These are phyloP conservation scores for Chytriomyces sp. DNA, from an alignment of 192 early-diverging fungal genomes.

Conservation along the genomic window DNA sequence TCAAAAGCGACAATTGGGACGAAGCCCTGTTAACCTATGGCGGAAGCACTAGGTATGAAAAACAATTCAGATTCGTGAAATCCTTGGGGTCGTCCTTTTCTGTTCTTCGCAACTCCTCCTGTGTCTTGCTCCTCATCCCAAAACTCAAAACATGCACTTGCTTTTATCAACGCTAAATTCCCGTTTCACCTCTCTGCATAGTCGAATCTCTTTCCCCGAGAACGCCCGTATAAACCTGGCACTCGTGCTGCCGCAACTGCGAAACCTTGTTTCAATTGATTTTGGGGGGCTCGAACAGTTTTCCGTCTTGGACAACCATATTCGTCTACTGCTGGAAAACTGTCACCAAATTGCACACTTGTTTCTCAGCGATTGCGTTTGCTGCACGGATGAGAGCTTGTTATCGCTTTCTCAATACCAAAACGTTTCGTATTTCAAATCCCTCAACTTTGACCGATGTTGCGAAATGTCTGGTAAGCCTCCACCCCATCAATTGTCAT, in stretches of 20 bases:
- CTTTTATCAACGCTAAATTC: too few species aligned
- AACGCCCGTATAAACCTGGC: not conserved
- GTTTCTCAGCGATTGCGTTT: slow-evolving; percentile 25
- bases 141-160: too few species aligned
- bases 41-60: too few species aligned
- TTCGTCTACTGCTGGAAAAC: not conserved
- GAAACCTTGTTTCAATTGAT: slow-evolving; percentile 17
- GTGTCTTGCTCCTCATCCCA: too few species aligned
- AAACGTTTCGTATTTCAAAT: not conserved
- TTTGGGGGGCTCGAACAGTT: slow-evolving; percentile 15
- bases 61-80: too few species aligned
- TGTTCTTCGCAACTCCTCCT: too few species aligned
- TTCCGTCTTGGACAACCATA: slow-evolving; percentile 9
- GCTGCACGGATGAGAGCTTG: slow-evolving; percentile 19
- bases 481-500: not conserved
- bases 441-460: slow-evolving; percentile 20
- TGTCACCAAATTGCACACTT: not conserved
- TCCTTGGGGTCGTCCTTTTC: too few species aligned
- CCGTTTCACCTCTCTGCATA: too few species aligned
- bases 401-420: not conserved
- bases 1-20: too few species aligned
- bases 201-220: not conserved
- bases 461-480: slow-evolving; percentile 31
- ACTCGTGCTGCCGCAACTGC: not conserved
- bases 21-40: too few species aligned